phyloP scores from a whole-genome alignment of 1,284 basidiomycete species.

The Rhodotorula sp. region DNA sequence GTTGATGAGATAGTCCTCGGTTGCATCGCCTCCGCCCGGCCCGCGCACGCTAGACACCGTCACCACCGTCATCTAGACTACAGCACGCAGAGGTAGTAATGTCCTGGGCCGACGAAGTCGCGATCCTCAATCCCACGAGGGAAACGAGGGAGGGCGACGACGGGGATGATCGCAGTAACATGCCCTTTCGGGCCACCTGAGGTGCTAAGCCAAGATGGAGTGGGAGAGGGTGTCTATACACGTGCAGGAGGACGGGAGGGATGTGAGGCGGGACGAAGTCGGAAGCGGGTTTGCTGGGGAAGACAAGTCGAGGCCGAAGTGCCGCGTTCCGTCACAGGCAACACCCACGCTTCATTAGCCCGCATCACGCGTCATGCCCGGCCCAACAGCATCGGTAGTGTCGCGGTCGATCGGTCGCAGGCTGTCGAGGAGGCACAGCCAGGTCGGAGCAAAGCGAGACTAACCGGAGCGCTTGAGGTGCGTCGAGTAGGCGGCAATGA shows the following conservation, averaged over 20 bases:
- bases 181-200: conserved; percentile 42
- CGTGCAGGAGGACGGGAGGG: not conserved
- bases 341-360: no score
- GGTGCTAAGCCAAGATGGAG: conserved; percentile 28
- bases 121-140: not conserved
- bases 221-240: not conserved
- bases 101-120: not conserved
- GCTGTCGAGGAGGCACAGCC: not conserved
- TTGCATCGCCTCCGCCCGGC: not conserved
- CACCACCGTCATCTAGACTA: not conserved
- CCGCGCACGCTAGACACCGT: not conserved
- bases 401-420: not conserved
- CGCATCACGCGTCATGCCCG: no score
- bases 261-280: not conserved
- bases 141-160: not conserved
- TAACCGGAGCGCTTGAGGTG: conserved; percentile 48
- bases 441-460: not conserved
- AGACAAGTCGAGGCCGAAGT: not conserved
- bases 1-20: not conserved
- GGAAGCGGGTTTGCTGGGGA: no score
- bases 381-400: no score
- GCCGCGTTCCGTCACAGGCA: no score
- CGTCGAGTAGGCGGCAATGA: conserved; percentile 71
- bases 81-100: not conserved
- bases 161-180: not conserved